Base-by-base conservation (phyloP, 2,329 filamentous ascomycete genomes). In the Fusarium hostae region DNA sequence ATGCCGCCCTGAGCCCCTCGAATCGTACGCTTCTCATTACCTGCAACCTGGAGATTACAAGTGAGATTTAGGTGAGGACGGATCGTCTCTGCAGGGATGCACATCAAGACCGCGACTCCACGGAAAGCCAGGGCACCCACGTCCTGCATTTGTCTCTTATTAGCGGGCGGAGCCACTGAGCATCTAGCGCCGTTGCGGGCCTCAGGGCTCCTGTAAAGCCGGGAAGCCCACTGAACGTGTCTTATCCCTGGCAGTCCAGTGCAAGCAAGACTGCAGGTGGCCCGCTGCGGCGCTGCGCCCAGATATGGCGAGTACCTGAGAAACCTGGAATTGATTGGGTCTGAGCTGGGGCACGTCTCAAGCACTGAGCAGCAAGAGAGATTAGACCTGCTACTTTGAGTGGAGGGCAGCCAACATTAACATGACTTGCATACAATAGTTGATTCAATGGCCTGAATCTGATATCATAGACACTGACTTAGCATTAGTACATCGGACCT, bases 51-150 rank as follows among this genome's bases (percentile, higher is more conserved):
- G 75, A 77, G 75, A 77, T 77, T 77, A 66, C 74, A 77, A 70
- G 75, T 77, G 71, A 77, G 73, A 77, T 77, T 76, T 78, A 72
- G 72, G 59, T 71, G 75, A 75, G 70, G 69, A 74, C 71, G 75
- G 78, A 79, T 79, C 78, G 78, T 71, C 77, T 75, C 71, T 78
- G 78, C 78, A 79, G 78, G 78, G 78, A 77, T 79, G 66, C 39
- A 60, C 69, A 74, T 71, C 73, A 74, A 75, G 71, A 52, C 45
- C n/a, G 58, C 58, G 55, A 66, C 67, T 70, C 70, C 66, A 73
- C 45, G 58, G 35, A 44, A 63, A 41, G 63, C 61, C 72, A 69
- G 65, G 75, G 66, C 62, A 65, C 50, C 73, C 73, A 72, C 48
- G 72, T 66, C 62, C 65, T 55, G 70, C 60, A 65, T 67, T 43